Percentiles rank a stretch among this genome's conserved stretches.
phyloP scores from a whole-genome alignment of 352 stramenopile genomes.

The Phytophthora gonapodyides region DNA sequence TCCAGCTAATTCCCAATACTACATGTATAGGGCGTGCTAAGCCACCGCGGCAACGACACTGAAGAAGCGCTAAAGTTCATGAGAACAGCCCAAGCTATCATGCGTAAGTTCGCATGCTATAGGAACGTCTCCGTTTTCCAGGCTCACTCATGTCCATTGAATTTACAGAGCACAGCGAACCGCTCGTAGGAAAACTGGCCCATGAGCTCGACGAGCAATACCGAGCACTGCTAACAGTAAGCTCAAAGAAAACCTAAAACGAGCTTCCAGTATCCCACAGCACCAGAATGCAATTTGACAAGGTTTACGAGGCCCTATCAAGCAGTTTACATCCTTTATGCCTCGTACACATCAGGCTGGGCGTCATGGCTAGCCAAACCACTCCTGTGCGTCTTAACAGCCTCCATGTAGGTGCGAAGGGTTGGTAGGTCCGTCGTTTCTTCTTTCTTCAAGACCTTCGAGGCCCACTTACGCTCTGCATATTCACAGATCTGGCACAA shows the following conservation, averaged over 20 bases:
- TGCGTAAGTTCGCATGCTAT: conserved; percentile 36
- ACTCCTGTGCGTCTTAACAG: conserved; percentile 67
- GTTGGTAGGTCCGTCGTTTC: conserved; percentile 73
- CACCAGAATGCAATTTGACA: no score
- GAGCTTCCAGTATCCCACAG: no score
- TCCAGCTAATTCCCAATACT: conserved; percentile 2
- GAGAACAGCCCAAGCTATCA: conserved; percentile 44
- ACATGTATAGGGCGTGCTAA: conserved; percentile 40
- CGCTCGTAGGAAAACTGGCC: conserved; percentile 36
- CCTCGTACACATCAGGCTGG: conserved; percentile 58
- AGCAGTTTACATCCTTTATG: conserved; percentile 29
- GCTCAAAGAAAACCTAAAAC: conserved; percentile 2
- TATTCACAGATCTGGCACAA: conserved; percentile 88
- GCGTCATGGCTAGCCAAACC: conserved; percentile 47
- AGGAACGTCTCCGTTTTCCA: not conserved
- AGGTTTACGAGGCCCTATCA: no score
- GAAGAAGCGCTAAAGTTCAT: conserved; percentile 48
- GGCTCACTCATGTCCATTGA: conserved; percentile 5
- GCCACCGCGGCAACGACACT: conserved; percentile 37
- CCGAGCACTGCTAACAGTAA: conserved; percentile 36
- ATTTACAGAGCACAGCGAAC: conserved; percentile 38
- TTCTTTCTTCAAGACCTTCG: conserved; percentile 88
- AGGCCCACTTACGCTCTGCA: conserved; percentile 92
- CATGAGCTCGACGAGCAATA: conserved; percentile 49
- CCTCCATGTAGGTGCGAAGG: conserved; percentile 72